Base-by-base conservation (phyloP, 176 grass and related monocot genomes). In the Stipa capillata region DNA sequence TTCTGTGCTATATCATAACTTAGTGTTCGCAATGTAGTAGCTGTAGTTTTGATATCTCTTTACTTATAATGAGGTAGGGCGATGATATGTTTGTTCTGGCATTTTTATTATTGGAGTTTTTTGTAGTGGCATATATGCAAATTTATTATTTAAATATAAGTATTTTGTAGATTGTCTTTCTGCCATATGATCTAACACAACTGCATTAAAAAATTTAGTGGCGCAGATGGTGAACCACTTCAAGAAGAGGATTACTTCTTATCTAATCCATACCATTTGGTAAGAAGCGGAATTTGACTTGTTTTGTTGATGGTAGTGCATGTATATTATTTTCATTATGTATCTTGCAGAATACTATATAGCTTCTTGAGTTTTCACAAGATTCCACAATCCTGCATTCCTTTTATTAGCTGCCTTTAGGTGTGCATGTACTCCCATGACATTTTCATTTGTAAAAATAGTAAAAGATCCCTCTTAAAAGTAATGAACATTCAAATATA, bases 241-340 rank as follows among this genome's bases (percentile, higher is more conserved):
- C 88, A 92, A 89, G 97, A 99, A 84, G 92, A 99, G 72, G 90
- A 99, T 78, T 96, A 93, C 84, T 99, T 96, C 48, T 89, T 89
- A 48, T 99, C 97, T 41, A 99, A 96, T 80, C 97, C 97, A 61
- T 99, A 99, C 81, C 88, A 99, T 92, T 73, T 99, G 92, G 97
- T 99, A 93, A 82, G 64, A 45, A 88, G 29, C 42, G 68, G 17
- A 65, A 82, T 73, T 60, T 79, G 27, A 31, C 31, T 45, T 75
- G 15, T 39, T 82, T 57, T 59, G 35, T 62, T 3, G 12, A 14
- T 77, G 20, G 10, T 48, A 29, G 2, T 70, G 23, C 62, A 25
- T 45, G 65, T 5, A 21, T 59, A 52, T 39, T 53, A 35, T 56
- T 61, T 87, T 15, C 16, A 42, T 74, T 50, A 27, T 18, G 8